These are phyloP conservation scores for Vinca major DNA, from an alignment of 305 asterid species.

Conservation along the genomic window DNA sequence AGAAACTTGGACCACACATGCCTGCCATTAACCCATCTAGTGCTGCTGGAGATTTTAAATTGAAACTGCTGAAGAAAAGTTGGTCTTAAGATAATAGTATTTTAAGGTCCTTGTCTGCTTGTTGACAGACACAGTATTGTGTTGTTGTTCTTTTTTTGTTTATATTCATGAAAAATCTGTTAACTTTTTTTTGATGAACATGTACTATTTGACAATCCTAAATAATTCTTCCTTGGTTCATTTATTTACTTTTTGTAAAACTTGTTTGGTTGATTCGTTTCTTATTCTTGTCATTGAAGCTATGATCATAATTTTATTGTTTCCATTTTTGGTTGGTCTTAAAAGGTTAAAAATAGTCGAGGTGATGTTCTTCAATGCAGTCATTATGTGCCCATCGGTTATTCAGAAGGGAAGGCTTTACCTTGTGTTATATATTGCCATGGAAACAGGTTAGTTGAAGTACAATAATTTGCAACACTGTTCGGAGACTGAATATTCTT, in stretches of 20 bases:
- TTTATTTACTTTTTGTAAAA: not conserved
- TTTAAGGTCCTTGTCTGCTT: not conserved
- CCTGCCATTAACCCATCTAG: not conserved
- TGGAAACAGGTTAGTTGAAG: slow-evolving; percentile 72
- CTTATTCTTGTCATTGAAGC: not conserved
- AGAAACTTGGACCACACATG: not conserved
- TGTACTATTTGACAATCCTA: not conserved
- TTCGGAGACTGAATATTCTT: not conserved
- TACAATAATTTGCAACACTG: not conserved
- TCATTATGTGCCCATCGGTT: slow-evolving; percentile 70
- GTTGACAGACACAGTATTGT: not conserved
- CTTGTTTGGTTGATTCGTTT: not conserved
- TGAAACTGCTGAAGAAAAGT: not conserved
- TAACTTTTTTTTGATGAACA: not conserved
- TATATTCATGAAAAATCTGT: not conserved
- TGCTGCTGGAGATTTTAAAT: not conserved
- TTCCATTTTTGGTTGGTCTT: slow-evolving; percentile 2
- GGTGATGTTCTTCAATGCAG: slow-evolving; percentile 79
- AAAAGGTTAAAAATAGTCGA: slow-evolving; percentile 40
- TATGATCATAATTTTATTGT: not conserved
- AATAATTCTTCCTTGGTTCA: not conserved
- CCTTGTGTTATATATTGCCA: slow-evolving; percentile 95
- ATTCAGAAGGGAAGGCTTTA: slow-evolving; percentile 55
- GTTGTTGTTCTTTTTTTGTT: not conserved
- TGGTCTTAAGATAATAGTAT: not conserved